Percentiles rank a stretch among this genome's conserved stretches.
Evolutionary conservation across 257 asterid genomes (phyloP).

Genomic region (Lithospermum erythrorhizon): DNA sequence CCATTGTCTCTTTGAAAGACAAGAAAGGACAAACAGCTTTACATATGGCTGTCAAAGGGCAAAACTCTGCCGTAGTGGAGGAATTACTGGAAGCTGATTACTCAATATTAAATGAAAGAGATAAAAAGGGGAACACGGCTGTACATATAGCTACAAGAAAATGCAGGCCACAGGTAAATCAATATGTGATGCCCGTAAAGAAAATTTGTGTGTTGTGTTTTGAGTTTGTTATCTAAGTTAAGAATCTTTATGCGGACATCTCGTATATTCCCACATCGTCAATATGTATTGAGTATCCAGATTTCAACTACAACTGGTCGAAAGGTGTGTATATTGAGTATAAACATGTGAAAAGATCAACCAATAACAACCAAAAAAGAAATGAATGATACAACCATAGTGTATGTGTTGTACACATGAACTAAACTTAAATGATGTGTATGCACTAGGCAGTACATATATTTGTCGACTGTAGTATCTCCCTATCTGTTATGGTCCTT

Average conservation of each 20-base stretch:
- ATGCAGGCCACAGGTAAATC: slow-evolving; percentile 69
- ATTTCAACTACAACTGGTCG: too few relatives aligned
- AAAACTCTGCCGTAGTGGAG: slow-evolving; percentile 58
- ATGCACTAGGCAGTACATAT: too few relatives aligned
- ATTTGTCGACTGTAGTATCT: too few relatives aligned
- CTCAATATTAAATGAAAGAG: slow-evolving; percentile 68
- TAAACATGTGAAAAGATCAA: too few relatives aligned
- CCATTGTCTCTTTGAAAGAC: slow-evolving; percentile 64
- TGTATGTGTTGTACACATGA: too few relatives aligned
- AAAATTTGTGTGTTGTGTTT: slow-evolving; percentile 1
- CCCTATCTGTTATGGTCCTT: too few relatives aligned
- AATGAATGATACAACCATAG: too few relatives aligned
- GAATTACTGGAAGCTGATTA: slow-evolving; percentile 69
- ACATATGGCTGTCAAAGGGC: slow-evolving; percentile 99
- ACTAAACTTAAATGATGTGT: too few relatives aligned
- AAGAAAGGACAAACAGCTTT: slow-evolving; percentile 97
- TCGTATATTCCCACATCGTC: neutral
- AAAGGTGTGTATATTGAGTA: too few relatives aligned
- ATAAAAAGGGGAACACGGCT: slow-evolving; percentile 92
- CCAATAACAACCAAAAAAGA: too few relatives aligned
- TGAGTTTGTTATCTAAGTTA: neutral
- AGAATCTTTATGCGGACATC: neutral
- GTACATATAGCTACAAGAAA: slow-evolving; percentile 85
- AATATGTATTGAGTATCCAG: neutral
- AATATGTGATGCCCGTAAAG: neutral